Evolutionary conservation across 2,329 filamentous ascomycete species (phyloP).

Genomic region (Leptographium radiaticola): DNA sequence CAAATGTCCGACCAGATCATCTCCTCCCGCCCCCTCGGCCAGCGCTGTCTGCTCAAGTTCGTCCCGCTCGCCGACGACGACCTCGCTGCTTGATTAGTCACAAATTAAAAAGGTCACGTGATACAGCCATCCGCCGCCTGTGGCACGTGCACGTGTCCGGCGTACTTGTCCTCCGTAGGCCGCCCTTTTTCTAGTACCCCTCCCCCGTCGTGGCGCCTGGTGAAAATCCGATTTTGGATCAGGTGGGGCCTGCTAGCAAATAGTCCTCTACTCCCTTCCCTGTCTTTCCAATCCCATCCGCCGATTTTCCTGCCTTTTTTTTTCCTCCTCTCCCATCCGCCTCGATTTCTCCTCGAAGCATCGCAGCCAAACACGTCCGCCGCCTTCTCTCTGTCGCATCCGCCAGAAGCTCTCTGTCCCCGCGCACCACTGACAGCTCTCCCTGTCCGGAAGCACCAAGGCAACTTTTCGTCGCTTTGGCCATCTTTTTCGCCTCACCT

Average conservation of each 20-base stretch:
- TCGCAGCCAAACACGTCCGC: not conserved
- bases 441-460: too few species aligned
- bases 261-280: not conserved
- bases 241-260: not conserved
- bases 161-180: too few species aligned
- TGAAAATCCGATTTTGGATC: not conserved
- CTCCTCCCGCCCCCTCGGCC: slow-evolving; percentile 46
- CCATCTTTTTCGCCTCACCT: too few species aligned
- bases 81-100: not conserved
- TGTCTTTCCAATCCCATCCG: not conserved
- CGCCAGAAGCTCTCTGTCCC: not conserved
- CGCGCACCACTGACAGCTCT: not conserved
- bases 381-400: not conserved
- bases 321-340: not conserved
- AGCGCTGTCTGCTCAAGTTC: slow-evolving; percentile 44
- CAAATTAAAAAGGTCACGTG: too few species aligned
- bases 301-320: not conserved
- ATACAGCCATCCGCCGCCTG: too few species aligned
- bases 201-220: not conserved
- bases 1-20: slow-evolving; percentile 55
- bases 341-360: not conserved
- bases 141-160: too few species aligned
- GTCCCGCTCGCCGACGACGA: slow-evolving; percentile 14
- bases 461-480: too few species aligned
- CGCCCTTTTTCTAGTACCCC: too few species aligned